Conservation (phyloP, 495 filamentous ascomycete species). For the Penicillium waksmanii region DNA sequence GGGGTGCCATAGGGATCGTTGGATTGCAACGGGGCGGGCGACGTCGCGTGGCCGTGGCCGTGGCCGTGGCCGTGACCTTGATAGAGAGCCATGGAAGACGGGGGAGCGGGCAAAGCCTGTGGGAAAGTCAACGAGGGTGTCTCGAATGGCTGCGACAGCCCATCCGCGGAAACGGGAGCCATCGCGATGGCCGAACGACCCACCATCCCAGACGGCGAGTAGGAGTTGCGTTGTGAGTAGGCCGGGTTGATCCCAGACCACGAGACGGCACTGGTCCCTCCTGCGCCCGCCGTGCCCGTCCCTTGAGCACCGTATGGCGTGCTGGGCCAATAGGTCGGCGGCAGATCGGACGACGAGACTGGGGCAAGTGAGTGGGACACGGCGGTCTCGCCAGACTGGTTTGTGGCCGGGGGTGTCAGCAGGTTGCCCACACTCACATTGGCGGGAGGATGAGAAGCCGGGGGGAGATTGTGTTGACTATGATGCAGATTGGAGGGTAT, state of each 20-base stretch:
- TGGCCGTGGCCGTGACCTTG: constrained; percentile 19
- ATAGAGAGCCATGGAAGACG: constrained; percentile 38
- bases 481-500: neutral
- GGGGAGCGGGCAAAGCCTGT: constrained; percentile 51
- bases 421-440: constrained; percentile 64
- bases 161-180: constrained; percentile 54
- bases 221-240: constrained; percentile 51
- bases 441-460: constrained; percentile 41
- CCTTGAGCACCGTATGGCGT: constrained; percentile 48
- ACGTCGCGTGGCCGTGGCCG: constrained; percentile 59
- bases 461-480: constrained; percentile 31
- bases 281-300: neutral
- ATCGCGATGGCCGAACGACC: constrained; percentile 48
- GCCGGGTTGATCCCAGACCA: constrained; percentile 40
- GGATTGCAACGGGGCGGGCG: constrained; percentile 61
- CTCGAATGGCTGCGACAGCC: constrained; percentile 61
- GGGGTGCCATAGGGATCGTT: constrained; percentile 62
- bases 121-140: constrained; percentile 60
- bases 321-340: constrained; percentile 46
- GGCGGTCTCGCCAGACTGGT: constrained; percentile 60
- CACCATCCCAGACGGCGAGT: constrained; percentile 57
- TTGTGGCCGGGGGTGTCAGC: constrained; percentile 63
- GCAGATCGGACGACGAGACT: constrained; percentile 50
- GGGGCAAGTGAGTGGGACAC: constrained; percentile 57
- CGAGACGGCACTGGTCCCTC: neutral